phyloP scores from a whole-genome alignment of 768 basidiomycete genomes.

The Termitomyces sp. region DNA sequence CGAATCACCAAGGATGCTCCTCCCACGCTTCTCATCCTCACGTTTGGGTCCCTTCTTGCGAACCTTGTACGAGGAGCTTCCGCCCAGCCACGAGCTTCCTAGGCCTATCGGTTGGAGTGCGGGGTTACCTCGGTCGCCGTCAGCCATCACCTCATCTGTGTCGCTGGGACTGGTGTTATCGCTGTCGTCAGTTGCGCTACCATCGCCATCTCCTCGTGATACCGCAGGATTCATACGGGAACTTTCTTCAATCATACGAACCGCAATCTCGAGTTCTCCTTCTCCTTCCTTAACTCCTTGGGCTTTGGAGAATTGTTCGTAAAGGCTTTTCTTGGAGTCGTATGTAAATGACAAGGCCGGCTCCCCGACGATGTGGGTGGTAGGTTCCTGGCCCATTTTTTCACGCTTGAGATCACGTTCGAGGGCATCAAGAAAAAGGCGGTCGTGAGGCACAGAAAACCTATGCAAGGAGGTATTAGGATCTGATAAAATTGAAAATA shows the following conservation, averaged over 20 bases:
- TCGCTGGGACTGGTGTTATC: constrained; percentile 23
- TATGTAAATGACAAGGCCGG: constrained; percentile 88
- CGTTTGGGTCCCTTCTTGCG: constrained; percentile 60
- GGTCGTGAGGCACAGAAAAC: constrained; percentile 97
- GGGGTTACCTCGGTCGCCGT: constrained; percentile 14
- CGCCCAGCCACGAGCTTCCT: constrained; percentile 73
- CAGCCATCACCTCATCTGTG: constrained; percentile 18
- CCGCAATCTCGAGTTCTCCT: constrained; percentile 33
- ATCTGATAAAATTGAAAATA: background rate
- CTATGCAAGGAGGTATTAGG: constrained; percentile 33
- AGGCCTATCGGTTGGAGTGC: constrained; percentile 36
- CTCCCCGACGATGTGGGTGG: constrained; percentile 69
- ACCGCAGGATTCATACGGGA: background rate
- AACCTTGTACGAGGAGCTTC: constrained; percentile 86
- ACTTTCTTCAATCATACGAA: constrained; percentile 29
- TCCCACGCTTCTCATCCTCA: constrained; percentile 28
- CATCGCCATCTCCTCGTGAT: constrained; percentile 8
- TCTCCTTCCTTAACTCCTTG: constrained; percentile 38
- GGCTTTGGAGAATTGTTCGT: constrained; percentile 76
- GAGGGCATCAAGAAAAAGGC: constrained; percentile 93
- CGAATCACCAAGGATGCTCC: constrained; percentile 19
- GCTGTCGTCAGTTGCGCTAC: constrained; percentile 21
- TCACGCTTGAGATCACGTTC: constrained; percentile 96
- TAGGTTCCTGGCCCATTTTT: constrained; percentile 85
- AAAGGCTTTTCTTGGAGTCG: constrained; percentile 80